Conservation (phyloP, 2,329 filamentous ascomycete genomes). For the Simplicillium aogashimaense region DNA sequence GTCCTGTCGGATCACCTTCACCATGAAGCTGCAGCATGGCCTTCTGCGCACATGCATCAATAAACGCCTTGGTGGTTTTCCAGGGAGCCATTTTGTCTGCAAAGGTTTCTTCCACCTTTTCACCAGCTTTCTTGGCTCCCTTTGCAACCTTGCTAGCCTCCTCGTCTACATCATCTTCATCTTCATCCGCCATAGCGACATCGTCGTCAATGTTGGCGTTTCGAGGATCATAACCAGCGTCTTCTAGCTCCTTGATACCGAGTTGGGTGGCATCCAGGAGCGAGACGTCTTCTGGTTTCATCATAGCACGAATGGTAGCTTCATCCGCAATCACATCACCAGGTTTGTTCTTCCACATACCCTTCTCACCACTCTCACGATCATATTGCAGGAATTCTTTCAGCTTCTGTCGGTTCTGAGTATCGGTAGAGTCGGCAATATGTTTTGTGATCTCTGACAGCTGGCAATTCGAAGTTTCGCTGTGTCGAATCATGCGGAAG, state of each 20-base stretch:
- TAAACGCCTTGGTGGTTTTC: constrained; percentile 94
- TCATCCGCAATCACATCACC: constrained; percentile 73
- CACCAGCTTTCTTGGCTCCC: constrained; percentile 27
- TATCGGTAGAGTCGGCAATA: constrained; percentile 85
- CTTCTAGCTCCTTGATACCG: constrained; percentile 79
- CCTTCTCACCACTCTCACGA: constrained; percentile 61
- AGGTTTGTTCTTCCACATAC: constrained; percentile 67
- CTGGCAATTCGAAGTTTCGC: constrained; percentile 56
- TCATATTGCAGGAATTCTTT: constrained; percentile 93
- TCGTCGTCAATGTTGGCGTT: constrained; percentile 55
- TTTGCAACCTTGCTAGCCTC: constrained; percentile 28
- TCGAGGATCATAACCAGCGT: constrained; percentile 72
- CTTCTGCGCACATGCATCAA: constrained; percentile 87
- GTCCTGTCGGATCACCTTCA: constrained; percentile 86
- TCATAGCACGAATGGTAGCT: constrained; percentile 71
- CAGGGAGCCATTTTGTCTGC: constrained; percentile 89
- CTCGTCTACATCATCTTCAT: constrained; percentile 38
- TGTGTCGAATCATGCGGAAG: constrained; percentile 77
- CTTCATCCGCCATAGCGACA: constrained; percentile 54
- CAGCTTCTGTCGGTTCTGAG: constrained; percentile 92
- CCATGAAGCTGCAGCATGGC: constrained; percentile 95
- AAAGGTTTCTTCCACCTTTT: constrained; percentile 57
- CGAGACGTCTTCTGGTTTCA: constrained; percentile 92
- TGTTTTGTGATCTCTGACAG: constrained; percentile 85
- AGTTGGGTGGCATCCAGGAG: constrained; percentile 95